Evolutionary conservation across 495 filamentous ascomycete species (phyloP), one percentile per base, ranked within the genome.

Genomic region (Penicillium coffeae): DNA sequence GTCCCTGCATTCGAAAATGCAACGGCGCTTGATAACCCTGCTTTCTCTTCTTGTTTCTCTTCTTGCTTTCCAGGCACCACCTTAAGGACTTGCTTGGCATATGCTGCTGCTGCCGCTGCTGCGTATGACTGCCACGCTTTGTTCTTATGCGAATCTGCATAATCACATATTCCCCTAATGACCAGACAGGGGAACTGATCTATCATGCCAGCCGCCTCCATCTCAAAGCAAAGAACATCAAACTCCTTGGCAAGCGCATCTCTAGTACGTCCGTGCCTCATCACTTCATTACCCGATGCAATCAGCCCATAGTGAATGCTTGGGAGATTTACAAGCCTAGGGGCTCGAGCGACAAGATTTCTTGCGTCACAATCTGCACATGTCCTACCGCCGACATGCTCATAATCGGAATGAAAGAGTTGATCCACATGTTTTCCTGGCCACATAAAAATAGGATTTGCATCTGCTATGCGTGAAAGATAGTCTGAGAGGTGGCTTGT

Each of bases 201-300:
- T 55, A 60, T 66, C 30, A 72, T 13, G 1, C 70, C 70, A 2
- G 67, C 70, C 2, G 66, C 70, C 48, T 71, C 69, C 66, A 71
- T 71, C 27, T 73, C 69, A 44, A 68, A 59, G 41, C 64, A 69
- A 19, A 51, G 34, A n/a, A 41, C 15, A 6, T 30, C 16, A 1
- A 39, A 16, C 21, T 49, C 7, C 1, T 2, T 2, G 3, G 0
- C 48, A 3, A 58, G 6, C 25, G 20, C 10, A 15, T 59, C 52
- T n/a, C 52, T 47, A 21, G 21, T 18, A 2, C 9, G 3, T 10
- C 20, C 52, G 27, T 49, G n/a, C 20, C 39, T 51, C 18, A 59
- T 51, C 0, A 60, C 50, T 39, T 42, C 15, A 22, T 58, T 55
- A 7, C 42, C 54, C 0, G 54, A 57, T 9, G 45, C 58, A 14